Conservation (phyloP, 1,139 yeast species). For the Meyerozyma sp. region DNA sequence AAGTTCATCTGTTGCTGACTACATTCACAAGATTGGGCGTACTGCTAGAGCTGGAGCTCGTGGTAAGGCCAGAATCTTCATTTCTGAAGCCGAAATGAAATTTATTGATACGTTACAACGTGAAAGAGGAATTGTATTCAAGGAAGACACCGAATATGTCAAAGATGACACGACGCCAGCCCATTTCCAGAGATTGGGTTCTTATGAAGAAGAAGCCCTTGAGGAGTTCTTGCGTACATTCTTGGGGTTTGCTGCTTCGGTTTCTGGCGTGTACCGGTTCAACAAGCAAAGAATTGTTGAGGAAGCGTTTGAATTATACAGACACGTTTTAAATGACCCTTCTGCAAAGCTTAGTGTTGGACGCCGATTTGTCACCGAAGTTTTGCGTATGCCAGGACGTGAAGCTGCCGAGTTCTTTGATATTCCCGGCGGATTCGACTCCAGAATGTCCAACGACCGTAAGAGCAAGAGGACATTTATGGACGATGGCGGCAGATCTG, state of each 20-base stretch:
- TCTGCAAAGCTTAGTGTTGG: conserved; percentile 11
- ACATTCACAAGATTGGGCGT: conserved; percentile 92
- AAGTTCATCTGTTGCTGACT: conserved; percentile 70
- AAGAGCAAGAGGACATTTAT: conserved; percentile 9
- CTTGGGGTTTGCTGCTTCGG: conserved; percentile 16
- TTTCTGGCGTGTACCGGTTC: conserved; percentile 22
- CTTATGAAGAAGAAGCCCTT: conserved; percentile 9
- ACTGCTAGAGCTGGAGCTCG: conserved; percentile 89
- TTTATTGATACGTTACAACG: conserved; percentile 39
- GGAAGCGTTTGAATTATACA: conserved; percentile 10
- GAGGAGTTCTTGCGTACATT: conserved; percentile 5
- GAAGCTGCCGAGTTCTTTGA: conserved; percentile 16
- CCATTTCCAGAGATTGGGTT: conserved; percentile 7
- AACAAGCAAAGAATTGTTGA: conserved; percentile 9
- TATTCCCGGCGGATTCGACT: conserved; percentile 16
- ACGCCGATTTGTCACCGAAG: conserved; percentile 7
- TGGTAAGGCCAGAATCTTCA: conserved; percentile 60
- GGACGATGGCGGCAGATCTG: conserved; percentile 2
- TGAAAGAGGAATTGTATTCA: conserved; percentile 47
- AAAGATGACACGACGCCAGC: conserved; percentile 8
- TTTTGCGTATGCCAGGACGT: conserved; percentile 7
- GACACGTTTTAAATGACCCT: conserved; percentile 11
- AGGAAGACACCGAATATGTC: conserved; percentile 23
- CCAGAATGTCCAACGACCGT: conserved; percentile 10
- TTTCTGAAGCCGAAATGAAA: conserved; percentile 43